Evolutionary conservation across 345 rosid genomes (phyloP).

Genomic region (Rhizophora mangle): DNA sequence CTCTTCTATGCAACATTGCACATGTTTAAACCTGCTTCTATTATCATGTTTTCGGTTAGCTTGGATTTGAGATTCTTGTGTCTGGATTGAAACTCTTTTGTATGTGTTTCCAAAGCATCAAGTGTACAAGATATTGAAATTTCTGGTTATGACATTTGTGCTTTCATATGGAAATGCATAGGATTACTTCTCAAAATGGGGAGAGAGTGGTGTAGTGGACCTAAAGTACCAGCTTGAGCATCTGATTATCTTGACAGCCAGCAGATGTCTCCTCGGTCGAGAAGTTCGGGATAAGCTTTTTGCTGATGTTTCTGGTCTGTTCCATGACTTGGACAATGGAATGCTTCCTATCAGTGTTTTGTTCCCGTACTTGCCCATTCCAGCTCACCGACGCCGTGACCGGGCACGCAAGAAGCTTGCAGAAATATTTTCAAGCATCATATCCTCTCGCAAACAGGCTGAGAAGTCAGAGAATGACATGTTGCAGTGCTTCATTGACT

Average conservation of each 20-base stretch:
- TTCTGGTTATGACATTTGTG: slow-evolving; percentile 1
- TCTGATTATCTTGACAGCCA: slow-evolving; percentile 92
- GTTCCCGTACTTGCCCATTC: slow-evolving; percentile 86
- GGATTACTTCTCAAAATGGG: slow-evolving; percentile 96
- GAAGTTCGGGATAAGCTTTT: slow-evolving; percentile 97
- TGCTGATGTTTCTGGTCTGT: slow-evolving; percentile 88
- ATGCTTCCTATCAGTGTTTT: slow-evolving; percentile 96
- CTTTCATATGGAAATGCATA: slow-evolving; percentile 30
- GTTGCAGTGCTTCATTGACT: slow-evolving; percentile 95
- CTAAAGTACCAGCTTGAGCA: slow-evolving; percentile 84
- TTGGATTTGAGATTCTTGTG: too few relatives aligned
- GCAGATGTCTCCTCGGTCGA: slow-evolving; percentile 86
- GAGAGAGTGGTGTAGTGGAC: slow-evolving; percentile 91
- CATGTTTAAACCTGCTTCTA: too few relatives aligned
- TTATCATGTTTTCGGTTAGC: too few relatives aligned
- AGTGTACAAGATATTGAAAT: background rate
- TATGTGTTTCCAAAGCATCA: too few relatives aligned
- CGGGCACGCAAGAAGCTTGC: slow-evolving; percentile 80
- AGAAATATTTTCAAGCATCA: slow-evolving; percentile 66
- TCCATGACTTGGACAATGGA: slow-evolving; percentile 95
- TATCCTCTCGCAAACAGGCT: slow-evolving; percentile 66
- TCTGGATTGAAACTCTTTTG: too few relatives aligned
- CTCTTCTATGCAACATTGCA: too few relatives aligned
- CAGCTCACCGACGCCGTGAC: slow-evolving; percentile 95
- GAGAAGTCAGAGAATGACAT: slow-evolving; percentile 82